Percentiles rank a stretch among this genome's conserved stretches.
Conservation (phyloP, 169 alveolate genomes). For the Neospora caninum region DNA sequence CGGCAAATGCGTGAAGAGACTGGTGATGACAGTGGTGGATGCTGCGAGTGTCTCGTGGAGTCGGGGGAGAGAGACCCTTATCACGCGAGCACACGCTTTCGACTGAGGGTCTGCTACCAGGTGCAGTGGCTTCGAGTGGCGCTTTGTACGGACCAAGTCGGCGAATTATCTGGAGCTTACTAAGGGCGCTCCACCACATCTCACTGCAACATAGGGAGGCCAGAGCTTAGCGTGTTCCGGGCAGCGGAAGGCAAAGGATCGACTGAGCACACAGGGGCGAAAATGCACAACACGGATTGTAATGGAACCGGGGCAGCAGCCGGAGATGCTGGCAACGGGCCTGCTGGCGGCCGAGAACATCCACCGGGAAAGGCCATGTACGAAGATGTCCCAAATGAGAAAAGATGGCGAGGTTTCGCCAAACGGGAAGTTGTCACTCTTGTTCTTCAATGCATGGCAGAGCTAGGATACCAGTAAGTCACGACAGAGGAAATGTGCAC, state of each 20-base stretch:
- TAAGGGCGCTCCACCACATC: too few relatives aligned
- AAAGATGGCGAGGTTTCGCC: conserved; percentile 6
- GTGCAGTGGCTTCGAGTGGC: too few relatives aligned
- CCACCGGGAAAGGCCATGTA: not conserved
- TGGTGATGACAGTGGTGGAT: too few relatives aligned
- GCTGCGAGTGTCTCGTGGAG: too few relatives aligned
- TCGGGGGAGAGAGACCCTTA: too few relatives aligned
- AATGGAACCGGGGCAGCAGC: not conserved
- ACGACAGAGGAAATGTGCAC: not conserved
- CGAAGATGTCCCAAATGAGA: not conserved
- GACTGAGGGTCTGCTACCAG: too few relatives aligned
- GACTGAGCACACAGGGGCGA: not conserved
- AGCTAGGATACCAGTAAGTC: conserved; percentile 20
- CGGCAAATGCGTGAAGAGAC: too few relatives aligned
- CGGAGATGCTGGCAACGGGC: not conserved
- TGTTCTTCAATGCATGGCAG: not conserved
- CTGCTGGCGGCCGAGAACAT: not conserved
- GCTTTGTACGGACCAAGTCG: too few relatives aligned
- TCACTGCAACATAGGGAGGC: too few relatives aligned
- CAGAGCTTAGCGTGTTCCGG: too few relatives aligned
- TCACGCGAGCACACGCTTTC: too few relatives aligned
- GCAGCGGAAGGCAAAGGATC: not conserved
- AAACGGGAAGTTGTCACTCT: not conserved
- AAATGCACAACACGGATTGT: not conserved
- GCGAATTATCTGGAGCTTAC: too few relatives aligned